Percentiles rank a stretch among this genome's conserved stretches.
phyloP scores from a whole-genome alignment of 2,329 filamentous ascomycete species.

The Zalaria obscura region DNA sequence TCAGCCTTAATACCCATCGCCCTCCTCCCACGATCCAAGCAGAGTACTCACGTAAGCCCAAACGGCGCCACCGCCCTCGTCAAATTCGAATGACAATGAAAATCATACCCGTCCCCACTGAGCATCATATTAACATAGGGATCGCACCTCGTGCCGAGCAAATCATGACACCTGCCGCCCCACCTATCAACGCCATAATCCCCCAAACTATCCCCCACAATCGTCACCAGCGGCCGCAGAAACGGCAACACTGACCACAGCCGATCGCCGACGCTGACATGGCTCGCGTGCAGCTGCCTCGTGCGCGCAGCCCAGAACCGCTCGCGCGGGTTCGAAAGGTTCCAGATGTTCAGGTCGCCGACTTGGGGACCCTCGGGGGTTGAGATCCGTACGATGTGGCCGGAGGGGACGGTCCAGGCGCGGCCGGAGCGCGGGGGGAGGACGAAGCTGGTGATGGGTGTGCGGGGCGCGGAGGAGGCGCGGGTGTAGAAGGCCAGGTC shows the following conservation, averaged over 20 bases:
- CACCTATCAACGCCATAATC: slow-evolving; percentile 26
- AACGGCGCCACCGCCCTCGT: slow-evolving; percentile 55
- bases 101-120: slow-evolving; percentile 58
- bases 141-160: slow-evolving; percentile 72
- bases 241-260: slow-evolving; percentile 69
- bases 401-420: slow-evolving; percentile 57
- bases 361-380: slow-evolving; percentile 70
- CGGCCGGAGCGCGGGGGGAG: slow-evolving; percentile 60
- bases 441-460: slow-evolving; percentile 26
- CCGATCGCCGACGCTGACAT: slow-evolving; percentile 57
- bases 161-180: slow-evolving; percentile 59
- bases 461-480: slow-evolving; percentile 11
- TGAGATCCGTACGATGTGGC: slow-evolving; percentile 56
- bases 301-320: slow-evolving; percentile 72
- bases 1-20: neutral
- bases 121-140: slow-evolving; percentile 70
- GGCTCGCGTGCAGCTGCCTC: slow-evolving; percentile 62
- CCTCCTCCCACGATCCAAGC: neutral
- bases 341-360: slow-evolving; percentile 75
- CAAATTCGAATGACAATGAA: slow-evolving; percentile 74
- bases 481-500: slow-evolving; percentile 14
- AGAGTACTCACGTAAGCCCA: slow-evolving; percentile 35
- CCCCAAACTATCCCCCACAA: slow-evolving; percentile 48
- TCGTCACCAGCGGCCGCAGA: slow-evolving; percentile 59
- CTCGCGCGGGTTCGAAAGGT: slow-evolving; percentile 60